These are phyloP conservation scores for Sisymbrium irio DNA, from an alignment of 345 rosid genomes.

Conservation along the genomic window DNA sequence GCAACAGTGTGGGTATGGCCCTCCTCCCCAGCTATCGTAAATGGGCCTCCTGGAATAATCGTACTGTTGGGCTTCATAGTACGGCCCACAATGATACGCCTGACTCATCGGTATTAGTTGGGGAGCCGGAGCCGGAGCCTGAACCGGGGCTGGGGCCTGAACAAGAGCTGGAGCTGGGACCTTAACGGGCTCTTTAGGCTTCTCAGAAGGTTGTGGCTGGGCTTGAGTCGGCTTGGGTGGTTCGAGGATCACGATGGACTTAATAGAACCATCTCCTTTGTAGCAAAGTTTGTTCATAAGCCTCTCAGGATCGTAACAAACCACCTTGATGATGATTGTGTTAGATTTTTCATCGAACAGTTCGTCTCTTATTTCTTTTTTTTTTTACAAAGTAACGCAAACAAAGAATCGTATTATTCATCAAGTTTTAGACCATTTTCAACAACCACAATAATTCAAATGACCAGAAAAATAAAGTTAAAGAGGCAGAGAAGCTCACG, in stretches of 20 bases:
- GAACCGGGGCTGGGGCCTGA: too few species aligned
- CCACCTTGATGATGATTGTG: constrained; percentile 58
- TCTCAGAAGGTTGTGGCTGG: not conserved
- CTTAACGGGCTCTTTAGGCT: not conserved
- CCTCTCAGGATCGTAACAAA: constrained; percentile 70
- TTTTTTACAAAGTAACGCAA: not conserved
- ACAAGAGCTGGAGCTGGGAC: constrained; percentile 14
- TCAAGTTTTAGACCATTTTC: not conserved
- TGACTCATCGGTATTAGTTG: not conserved
- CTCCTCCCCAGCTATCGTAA: constrained; percentile 51
- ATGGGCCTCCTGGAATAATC: constrained; percentile 45
- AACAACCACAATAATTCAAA: not conserved
- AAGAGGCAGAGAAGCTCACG: constrained; percentile 47
- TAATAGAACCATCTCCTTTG: constrained; percentile 50
- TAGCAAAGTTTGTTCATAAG: constrained; percentile 48
- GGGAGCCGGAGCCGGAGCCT: too few species aligned
- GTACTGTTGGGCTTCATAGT: constrained; percentile 23
- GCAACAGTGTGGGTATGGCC: constrained; percentile 5
- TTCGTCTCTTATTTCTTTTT: constrained; percentile 61
- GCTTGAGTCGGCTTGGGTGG: constrained; percentile 30
- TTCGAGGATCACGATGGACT: constrained; percentile 46
- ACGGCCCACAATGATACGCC: constrained; percentile 32
- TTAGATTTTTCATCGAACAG: constrained; percentile 63
- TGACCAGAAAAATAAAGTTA: not conserved
- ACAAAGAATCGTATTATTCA: not conserved